phyloP scores from a whole-genome alignment of 2,329 filamentous ascomycete genomes.

The Penicillium polonicum region DNA sequence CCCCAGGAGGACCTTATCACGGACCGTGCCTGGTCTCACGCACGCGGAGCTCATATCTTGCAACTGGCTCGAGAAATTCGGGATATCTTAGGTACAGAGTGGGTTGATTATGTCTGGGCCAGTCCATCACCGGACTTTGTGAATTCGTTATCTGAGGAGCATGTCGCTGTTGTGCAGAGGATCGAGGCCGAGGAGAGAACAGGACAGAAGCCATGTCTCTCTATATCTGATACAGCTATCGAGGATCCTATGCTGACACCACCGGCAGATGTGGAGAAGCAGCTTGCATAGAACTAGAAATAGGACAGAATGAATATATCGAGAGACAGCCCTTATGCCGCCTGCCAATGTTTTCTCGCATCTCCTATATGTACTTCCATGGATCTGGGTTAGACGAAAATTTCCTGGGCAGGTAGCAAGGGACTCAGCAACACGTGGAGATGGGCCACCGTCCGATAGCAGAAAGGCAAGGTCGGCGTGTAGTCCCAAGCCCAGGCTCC shows the following conservation, averaged over 20 bases:
- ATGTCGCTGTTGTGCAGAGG: constrained; percentile 22
- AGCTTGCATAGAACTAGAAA: constrained; percentile 18
- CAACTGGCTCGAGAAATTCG: constrained; percentile 40
- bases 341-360: background rate
- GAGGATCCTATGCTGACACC: constrained; percentile 30
- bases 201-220: constrained; percentile 9
- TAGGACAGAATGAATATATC: background rate
- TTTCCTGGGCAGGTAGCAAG: background rate
- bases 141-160: constrained; percentile 34
- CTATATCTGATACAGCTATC: background rate
- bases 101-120: constrained; percentile 48
- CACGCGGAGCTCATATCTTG: constrained; percentile 36
- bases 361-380: background rate
- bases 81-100: constrained; percentile 40
- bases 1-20: constrained; percentile 39
- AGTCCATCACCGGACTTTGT: constrained; percentile 45
- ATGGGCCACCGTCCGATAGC: background rate
- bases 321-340: background rate
- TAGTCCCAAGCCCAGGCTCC: background rate
- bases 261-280: constrained; percentile 32
- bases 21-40: constrained; percentile 41
- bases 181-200: constrained; percentile 10
- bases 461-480: background rate
- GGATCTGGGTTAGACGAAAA: background rate
- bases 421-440: background rate